Conservation (phyloP, 129 eudicot genomes). For the Daucus carota region DNA sequence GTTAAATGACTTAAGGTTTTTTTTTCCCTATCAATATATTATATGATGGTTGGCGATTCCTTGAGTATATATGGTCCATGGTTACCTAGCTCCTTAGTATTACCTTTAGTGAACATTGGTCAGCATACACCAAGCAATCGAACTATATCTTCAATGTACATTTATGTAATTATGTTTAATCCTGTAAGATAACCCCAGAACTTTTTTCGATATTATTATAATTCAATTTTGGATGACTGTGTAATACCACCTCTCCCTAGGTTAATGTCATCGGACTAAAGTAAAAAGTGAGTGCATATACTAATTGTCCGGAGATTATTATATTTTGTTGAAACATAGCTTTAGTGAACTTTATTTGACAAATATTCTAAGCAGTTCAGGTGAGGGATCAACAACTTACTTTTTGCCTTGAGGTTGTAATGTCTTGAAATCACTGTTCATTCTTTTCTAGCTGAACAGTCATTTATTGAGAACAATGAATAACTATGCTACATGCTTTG, state of each 20-base stretch:
- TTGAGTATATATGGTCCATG: neutral
- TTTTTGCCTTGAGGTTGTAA: neutral
- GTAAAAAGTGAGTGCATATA: neutral
- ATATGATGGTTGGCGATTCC: neutral
- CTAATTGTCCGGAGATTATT: neutral
- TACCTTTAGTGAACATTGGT: neutral
- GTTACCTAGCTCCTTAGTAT: neutral
- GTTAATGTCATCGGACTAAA: neutral
- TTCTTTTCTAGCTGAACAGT: neutral
- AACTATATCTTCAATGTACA: neutral
- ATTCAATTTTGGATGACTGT: neutral
- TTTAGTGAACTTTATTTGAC: neutral
- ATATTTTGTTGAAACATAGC: neutral
- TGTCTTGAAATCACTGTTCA: neutral
- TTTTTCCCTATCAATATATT: neutral
- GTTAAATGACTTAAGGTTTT: neutral
- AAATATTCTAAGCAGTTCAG: neutral
- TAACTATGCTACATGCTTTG: neutral
- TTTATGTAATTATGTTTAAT: neutral
- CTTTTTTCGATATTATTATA: neutral
- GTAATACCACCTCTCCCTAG: neutral
- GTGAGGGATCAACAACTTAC: neutral
- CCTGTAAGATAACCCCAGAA: neutral
- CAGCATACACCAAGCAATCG: neutral
- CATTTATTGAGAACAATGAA: neutral